Evolutionary conservation across 2,329 filamentous ascomycete genomes (phyloP).

Genomic region (Boeremia lycopersici): DNA sequence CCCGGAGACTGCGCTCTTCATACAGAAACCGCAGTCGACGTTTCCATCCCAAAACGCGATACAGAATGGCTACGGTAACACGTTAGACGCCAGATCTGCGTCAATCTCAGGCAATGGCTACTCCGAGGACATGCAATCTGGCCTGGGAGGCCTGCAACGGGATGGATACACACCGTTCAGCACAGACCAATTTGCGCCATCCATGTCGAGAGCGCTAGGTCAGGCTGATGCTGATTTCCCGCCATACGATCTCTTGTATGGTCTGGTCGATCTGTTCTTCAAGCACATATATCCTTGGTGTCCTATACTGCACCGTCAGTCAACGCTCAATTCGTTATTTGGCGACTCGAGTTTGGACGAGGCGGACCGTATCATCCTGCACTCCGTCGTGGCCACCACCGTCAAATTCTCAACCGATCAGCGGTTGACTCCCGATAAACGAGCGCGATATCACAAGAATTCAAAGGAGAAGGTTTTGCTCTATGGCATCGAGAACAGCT

Average conservation of each 20-base stretch:
- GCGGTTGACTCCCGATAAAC: conserved; percentile 73
- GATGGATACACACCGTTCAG: conserved; percentile 39
- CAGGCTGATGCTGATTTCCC: conserved; percentile 57
- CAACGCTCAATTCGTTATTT: conserved; percentile 81
- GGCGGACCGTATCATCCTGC: conserved; percentile 79
- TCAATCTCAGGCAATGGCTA: conserved; percentile 38
- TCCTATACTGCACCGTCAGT: conserved; percentile 84
- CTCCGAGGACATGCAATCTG: conserved; percentile 33
- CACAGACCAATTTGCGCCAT: conserved; percentile 38
- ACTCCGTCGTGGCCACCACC: conserved; percentile 88
- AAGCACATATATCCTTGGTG: conserved; percentile 73
- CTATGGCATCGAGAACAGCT: conserved; percentile 87
- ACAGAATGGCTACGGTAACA: conserved; percentile 43
- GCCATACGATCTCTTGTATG: conserved; percentile 65
- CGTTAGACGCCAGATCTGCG: conserved; percentile 38
- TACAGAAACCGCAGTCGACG: conserved; percentile 50
- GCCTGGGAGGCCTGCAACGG: conserved; percentile 32
- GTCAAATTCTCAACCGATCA: conserved; percentile 81
- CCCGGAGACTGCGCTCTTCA: conserved; percentile 54
- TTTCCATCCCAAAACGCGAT: conserved; percentile 43
- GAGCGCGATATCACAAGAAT: conserved; percentile 75
- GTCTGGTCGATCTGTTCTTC: conserved; percentile 66
- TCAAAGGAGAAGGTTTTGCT: conserved; percentile 87
- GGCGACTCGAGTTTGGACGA: conserved; percentile 74
- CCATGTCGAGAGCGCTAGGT: conserved; percentile 35